Evolutionary conservation across 805 yeast genomes (phyloP), one percentile per base, ranked within the genome.

Genomic region (Myxozyma nipponensis): DNA sequence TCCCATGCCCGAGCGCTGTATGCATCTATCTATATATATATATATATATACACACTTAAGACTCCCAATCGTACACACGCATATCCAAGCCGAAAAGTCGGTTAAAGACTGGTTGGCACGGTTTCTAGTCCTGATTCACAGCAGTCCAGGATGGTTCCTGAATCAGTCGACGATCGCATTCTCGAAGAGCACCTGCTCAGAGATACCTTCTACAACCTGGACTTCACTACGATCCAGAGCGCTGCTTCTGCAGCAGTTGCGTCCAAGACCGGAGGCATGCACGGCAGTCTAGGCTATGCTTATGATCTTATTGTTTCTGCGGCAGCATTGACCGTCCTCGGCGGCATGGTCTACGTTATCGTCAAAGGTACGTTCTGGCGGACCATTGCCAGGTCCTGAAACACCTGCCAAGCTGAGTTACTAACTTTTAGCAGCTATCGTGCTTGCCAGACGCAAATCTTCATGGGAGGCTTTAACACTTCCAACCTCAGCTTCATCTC

Each of bases 101-200:
- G n/a, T n/a, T 30, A 30, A 30, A 30, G n/a, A 13, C n/a, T 30
- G n/a, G n/a, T n/a, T n/a, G n/a, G n/a, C n/a, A n/a, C 15, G 10
- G 9, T 35, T 35, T 18, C 6, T 7, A 35, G 19, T 13, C 6
- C n/a, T 18, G 6, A 6, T 35, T n/a, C 42, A 39, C 9, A n/a
- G 15, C 19, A 46, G 15, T 36, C 23, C 46, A 42, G 19, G 18
- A 54, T 54, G 58, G 58, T 54, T 24, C 58, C 58, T 7, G 58
- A 54, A 15, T 47, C 56, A 3, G 57, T 54, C 42, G 58, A 54
- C 53, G 56, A 52, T 34, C 56, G 58, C 23, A 42, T 54, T 21
- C 50, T 54, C 19, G 53, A 54, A 26, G 58, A 50, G 48, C 58
- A 54, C 30, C 45, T 54, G 17, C 56, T 54, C 24, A 42, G 56